Conservation (phyloP, 495 filamentous ascomycete genomes). For the Jackrogersella multiformis region DNA sequence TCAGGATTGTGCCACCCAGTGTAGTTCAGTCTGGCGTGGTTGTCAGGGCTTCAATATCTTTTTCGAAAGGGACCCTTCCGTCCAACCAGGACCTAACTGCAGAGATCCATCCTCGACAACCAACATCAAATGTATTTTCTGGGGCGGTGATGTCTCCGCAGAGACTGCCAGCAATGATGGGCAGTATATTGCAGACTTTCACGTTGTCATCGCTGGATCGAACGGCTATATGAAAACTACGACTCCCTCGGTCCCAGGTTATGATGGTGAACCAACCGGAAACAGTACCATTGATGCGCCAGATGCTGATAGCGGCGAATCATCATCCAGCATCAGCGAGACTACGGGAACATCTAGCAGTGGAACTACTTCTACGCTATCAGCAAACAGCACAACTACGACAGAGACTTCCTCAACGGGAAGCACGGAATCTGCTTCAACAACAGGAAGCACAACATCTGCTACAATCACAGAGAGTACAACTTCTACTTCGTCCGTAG, state of each 20-base stretch:
- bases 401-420: too few species aligned
- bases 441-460: background rate
- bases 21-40: conserved; percentile 36
- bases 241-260: conserved; percentile 44
- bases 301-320: background rate
- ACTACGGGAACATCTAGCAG: background rate
- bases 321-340: background rate
- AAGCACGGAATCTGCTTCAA: background rate
- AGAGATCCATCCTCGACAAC: conserved; percentile 57
- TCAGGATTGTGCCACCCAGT: conserved; percentile 48
- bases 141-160: conserved; percentile 49
- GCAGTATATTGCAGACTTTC: conserved; percentile 52
- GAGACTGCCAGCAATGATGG: conserved; percentile 50
- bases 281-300: conserved; percentile 56
- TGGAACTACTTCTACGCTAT: conserved; percentile 1
- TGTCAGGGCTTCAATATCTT: conserved; percentile 58
- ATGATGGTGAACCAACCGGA: conserved; percentile 46
- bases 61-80: conserved; percentile 57
- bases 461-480: background rate
- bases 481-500: background rate
- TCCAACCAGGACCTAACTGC: conserved; percentile 50
- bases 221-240: conserved; percentile 52
- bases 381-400: conserved; percentile 21
- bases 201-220: conserved; percentile 56
- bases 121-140: conserved; percentile 64